Conservation (phyloP, 345 rosid species). For the Pistacia atlantica region DNA sequence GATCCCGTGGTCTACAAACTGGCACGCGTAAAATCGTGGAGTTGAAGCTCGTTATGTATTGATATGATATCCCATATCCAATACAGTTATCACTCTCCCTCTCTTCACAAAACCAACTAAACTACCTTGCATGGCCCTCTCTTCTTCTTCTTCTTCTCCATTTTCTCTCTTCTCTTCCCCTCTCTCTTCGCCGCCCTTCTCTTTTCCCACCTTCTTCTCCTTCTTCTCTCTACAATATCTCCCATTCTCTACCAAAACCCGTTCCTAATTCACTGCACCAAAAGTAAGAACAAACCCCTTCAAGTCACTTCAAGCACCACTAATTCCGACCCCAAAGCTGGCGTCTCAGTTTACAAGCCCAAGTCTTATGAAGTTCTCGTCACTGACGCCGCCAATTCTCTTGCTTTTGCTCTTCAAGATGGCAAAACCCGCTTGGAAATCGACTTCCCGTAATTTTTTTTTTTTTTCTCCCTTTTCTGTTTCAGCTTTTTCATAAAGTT, state of each 20-base stretch:
- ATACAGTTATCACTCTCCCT: not conserved
- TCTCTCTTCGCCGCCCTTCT: conserved; percentile 7
- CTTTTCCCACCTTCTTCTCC: conserved; percentile 3
- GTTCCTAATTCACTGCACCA: conserved; percentile 30
- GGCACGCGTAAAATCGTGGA: conserved; percentile 12
- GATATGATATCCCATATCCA: not conserved
- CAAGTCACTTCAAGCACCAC: conserved; percentile 24
- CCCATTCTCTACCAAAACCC: not conserved
- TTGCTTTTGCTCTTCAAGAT: conserved; percentile 71
- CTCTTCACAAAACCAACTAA: not conserved
- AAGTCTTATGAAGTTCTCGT: conserved; percentile 81
- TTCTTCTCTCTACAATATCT: not conserved
- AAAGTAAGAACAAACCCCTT: conserved; percentile 15
- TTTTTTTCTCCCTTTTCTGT: not conserved
- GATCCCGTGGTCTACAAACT: not conserved
- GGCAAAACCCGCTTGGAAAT: conserved; percentile 81
- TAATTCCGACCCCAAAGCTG: conserved; percentile 47
- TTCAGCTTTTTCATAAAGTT: not conserved
- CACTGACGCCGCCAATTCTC: conserved; percentile 78
- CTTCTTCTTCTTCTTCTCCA: conserved; percentile 25
- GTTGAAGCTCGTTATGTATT: not conserved
- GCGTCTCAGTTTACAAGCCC: conserved; percentile 84
- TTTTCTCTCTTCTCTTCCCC: conserved; percentile 2
- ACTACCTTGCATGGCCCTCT: conserved; percentile 27
- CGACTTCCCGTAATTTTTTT: conserved; percentile 73